Conservation (phyloP, 257 asterid genomes). For the Euphrasia confusa region DNA sequence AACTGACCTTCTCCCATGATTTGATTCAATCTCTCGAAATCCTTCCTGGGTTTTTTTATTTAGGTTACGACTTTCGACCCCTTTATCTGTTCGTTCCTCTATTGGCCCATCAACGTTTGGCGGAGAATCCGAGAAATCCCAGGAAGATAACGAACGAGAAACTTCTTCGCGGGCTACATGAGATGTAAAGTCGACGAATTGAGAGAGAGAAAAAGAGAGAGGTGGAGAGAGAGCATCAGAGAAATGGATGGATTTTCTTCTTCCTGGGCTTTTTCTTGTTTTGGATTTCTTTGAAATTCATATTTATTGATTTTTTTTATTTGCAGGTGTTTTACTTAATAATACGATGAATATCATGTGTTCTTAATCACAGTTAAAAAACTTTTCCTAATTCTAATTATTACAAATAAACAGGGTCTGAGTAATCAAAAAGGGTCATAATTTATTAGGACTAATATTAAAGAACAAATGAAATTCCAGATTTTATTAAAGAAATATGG, state of each 20-base stretch:
- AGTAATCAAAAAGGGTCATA: too few species aligned
- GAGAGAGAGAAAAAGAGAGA: constrained; percentile 11
- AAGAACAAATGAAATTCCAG: too few species aligned
- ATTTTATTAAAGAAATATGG: too few species aligned
- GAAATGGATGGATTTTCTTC: constrained; percentile 5
- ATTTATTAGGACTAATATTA: too few species aligned
- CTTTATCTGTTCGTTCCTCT: neutral
- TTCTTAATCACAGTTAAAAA: too few species aligned
- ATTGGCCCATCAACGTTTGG: constrained; percentile 21
- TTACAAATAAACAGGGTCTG: too few species aligned
- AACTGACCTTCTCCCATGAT: constrained; percentile 37
- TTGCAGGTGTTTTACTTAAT: too few species aligned
- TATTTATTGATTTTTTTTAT: too few species aligned
- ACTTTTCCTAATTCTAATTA: too few species aligned
- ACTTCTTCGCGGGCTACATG: constrained; percentile 18
- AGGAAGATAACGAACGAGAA: constrained; percentile 27
- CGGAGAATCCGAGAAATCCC: constrained; percentile 31
- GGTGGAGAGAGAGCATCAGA: too few species aligned
- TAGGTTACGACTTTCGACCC: constrained; percentile 8
- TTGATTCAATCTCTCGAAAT: constrained; percentile 22
- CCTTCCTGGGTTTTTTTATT: neutral
- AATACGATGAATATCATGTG: too few species aligned
- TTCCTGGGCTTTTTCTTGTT: neutral
- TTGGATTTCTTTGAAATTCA: too few species aligned
- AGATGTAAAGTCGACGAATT: constrained; percentile 2